Percentiles rank a stretch among this genome's conserved stretches.
These are phyloP conservation scores for Dimargaris xerosporica DNA, from an alignment of 192 early-diverging fungal species.

Conservation along the genomic window DNA sequence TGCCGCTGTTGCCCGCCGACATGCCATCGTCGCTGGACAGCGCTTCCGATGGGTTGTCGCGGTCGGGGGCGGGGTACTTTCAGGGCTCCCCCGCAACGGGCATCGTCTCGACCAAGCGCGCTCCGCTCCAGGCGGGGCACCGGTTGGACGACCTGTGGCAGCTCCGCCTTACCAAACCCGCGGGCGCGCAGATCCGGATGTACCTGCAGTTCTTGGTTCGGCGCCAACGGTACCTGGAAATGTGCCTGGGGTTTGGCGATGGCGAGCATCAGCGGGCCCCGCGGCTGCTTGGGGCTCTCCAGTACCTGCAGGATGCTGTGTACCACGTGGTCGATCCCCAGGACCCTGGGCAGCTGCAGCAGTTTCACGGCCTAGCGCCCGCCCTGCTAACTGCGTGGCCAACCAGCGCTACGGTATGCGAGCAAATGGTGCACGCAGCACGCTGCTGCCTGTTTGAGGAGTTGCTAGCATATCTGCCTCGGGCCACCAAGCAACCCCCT, in stretches of 20 bases:
- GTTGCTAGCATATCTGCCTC: slow-evolving; percentile 58
- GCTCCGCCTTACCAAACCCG: slow-evolving; percentile 28
- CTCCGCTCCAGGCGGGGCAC: slow-evolving; percentile 14
- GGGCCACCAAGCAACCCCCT: slow-evolving; percentile 57
- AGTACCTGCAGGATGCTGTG: slow-evolving; percentile 62
- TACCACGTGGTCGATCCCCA: slow-evolving; percentile 51
- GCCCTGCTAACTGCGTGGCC: slow-evolving; percentile 2
- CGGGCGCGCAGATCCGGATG: slow-evolving; percentile 48
- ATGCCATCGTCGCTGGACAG: not conserved
- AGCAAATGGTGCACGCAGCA: slow-evolving; percentile 11
- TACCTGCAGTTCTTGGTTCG: slow-evolving; percentile 62
- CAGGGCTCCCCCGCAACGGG: not conserved
- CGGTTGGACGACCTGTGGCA: slow-evolving; percentile 31
- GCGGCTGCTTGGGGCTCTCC: slow-evolving; percentile 34
- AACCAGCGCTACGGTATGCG: not conserved
- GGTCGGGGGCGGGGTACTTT: not conserved
- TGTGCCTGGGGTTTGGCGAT: slow-evolving; percentile 30
- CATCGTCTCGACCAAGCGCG: not conserved
- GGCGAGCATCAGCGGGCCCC: not conserved
- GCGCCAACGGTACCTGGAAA: slow-evolving; percentile 63
- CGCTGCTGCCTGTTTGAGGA: slow-evolving; percentile 51
- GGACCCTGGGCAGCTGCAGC: slow-evolving; percentile 19
- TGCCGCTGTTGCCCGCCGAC: not conserved
- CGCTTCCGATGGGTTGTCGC: not conserved
- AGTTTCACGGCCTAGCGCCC: slow-evolving; percentile 16